Conservation (phyloP, 2,329 filamentous ascomycete genomes). For the Fusarium irregulare region DNA sequence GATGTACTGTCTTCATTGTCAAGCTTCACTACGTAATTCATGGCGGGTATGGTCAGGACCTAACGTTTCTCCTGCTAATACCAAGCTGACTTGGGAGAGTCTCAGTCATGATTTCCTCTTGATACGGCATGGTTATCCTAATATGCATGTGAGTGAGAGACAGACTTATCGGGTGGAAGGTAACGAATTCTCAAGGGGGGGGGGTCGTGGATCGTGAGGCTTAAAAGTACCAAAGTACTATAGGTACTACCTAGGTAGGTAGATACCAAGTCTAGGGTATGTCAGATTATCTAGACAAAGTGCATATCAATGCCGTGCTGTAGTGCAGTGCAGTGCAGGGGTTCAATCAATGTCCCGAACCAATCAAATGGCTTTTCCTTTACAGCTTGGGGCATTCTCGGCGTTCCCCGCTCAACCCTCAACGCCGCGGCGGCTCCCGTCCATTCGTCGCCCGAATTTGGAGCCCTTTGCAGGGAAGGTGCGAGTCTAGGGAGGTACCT, state of each 20-base stretch:
- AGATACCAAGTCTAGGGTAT: slow-evolving; percentile 24
- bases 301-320: slow-evolving; percentile 6
- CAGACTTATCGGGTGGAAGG: not conserved
- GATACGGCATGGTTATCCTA: not conserved
- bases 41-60: no score
- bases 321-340: slow-evolving; percentile 23
- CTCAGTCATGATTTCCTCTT: not conserved
- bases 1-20: not conserved
- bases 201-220: slow-evolving; percentile 1
- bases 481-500: not conserved
- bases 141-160: not conserved
- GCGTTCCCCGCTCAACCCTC: slow-evolving; percentile 42
- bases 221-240: not conserved
- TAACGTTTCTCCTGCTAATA: not conserved
- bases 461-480: slow-evolving; percentile 17
- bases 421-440: slow-evolving; percentile 41
- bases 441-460: slow-evolving; percentile 26
- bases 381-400: slow-evolving; percentile 37
- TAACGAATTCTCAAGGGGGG: no score
- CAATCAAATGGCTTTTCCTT: slow-evolving; percentile 24
- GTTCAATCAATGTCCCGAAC: slow-evolving; percentile 11
- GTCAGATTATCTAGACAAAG: not conserved
- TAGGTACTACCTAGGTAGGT: no score
- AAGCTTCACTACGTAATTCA: no score
- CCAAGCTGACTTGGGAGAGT: not conserved